Evolutionary conservation across 1,139 yeast species (phyloP), one percentile per base, ranked within the genome.

Genomic region (Wickerhamomyces sp.): DNA sequence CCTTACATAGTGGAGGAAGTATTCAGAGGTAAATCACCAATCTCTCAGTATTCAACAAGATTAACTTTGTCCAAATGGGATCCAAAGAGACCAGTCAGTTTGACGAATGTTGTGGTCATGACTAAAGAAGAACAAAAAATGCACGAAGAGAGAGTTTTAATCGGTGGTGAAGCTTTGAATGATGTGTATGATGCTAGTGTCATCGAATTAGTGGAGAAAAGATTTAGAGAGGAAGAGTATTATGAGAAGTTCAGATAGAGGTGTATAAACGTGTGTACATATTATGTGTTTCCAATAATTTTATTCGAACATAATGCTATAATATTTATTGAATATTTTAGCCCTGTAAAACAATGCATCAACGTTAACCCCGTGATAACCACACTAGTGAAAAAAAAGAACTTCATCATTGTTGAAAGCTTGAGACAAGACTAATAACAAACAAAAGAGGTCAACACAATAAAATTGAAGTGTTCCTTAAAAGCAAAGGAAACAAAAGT

Each of bases 1-100:
- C 87, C 81, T 42, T 93, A 90, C 59, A 72, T 93, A n/a, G 73
- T 91, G 40, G 98, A 91, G 59, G 99, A 93, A 65, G 83, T 93
- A 2, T 93, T 81, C 71, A 79, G 94, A 50, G 98, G 98, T 10
- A 89, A 89, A 62, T 85, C 96, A 0, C 94, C 93, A 26, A 76
- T 93, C 26, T 83, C 95, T n/a, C 88, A 91, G 30, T 87, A 75
- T 59, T 81, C 91, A 13, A 85, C 95, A 1, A 78, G 90, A 56
- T 69, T 91, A 49, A 79, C 91, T 1, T 72, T 93, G 44, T 81
- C 95, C 1, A 73, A 85, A 60, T 93, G 99, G 99, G 84, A 82
- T 53, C 89, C 90, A 5, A 57, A 63, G 1, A 70, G 77, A 52
- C 73, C 72, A 1, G 64, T 73, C 14, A 73, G 81, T 29, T 64